phyloP scores from a whole-genome alignment of 2,329 filamentous ascomycete genomes.

The Dothideomycetes sp. region DNA sequence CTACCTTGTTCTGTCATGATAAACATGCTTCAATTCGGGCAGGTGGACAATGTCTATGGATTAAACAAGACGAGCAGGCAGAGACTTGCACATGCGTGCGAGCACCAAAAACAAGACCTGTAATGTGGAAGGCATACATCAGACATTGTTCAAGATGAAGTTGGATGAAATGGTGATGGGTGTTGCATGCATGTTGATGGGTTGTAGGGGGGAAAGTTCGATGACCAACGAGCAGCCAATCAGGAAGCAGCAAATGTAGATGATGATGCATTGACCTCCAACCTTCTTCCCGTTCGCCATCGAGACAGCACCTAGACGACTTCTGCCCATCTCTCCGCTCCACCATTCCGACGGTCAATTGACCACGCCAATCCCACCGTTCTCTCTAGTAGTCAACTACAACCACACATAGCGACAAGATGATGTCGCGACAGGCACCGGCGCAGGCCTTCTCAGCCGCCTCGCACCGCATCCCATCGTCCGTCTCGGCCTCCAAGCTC shows the following conservation, averaged over 20 bases:
- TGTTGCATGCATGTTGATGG: too few species aligned
- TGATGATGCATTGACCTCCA: not conserved
- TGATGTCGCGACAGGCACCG: constrained; percentile 31
- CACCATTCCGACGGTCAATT: not conserved
- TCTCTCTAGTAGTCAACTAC: not conserved
- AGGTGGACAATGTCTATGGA: too few species aligned
- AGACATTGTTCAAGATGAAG: too few species aligned
- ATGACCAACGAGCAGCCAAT: not conserved
- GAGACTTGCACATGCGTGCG: too few species aligned
- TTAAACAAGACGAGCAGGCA: too few species aligned
- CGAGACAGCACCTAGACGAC: not conserved
- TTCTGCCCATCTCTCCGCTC: not conserved
- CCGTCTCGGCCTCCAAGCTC: constrained; percentile 30
- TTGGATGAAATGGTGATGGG: too few species aligned
- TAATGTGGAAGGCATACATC: too few species aligned
- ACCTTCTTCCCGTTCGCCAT: not conserved
- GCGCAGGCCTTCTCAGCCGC: constrained; percentile 27
- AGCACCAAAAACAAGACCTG: too few species aligned
- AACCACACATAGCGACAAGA: constrained; percentile 9
- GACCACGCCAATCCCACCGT: not conserved
- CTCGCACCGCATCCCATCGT: constrained; percentile 28
- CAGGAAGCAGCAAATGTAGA: not conserved
- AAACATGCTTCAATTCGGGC: too few species aligned
- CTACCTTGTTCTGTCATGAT: too few species aligned
- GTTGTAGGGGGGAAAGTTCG: too few species aligned